Evolutionary conservation across 495 filamentous ascomycete species (phyloP), one percentile per base, ranked within the genome.

Genomic region (Hamigera avellanea): DNA sequence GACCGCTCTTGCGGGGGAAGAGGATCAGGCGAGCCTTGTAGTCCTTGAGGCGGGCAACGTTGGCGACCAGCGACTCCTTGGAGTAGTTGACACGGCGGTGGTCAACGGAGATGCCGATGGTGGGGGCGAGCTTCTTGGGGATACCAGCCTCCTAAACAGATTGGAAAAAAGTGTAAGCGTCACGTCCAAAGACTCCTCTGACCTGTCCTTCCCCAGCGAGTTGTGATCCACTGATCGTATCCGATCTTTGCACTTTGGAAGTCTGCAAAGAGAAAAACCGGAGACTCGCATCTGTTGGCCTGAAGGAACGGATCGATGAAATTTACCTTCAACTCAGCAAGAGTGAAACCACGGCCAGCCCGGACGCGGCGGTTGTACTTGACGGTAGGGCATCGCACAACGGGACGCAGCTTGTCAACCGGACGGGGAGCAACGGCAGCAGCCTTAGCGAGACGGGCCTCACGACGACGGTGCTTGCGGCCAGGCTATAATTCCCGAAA

Each of bases 291-390:
- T 4, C n/a, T 15, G 28, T 13, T 30, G 5, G 28, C 21, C 21
- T 9, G 9, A 23, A 9, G 21, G 21, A 23, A 9, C 21, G 28
- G 6, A 12, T 30, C 6, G 5, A 30, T 6, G 19, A 26, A 43
- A 49, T 69, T 52, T 79, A 93, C 89, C 88, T 98, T 98, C 57
- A 98, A 73, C 79, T 98, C 91, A 64, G 78, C 74, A 39, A 96
- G 75, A 43, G 91, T 83, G 79, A 98, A 98, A 53, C 91, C 91
- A 72, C 93, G 86, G 57, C 91, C 91, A 51, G 86, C 80, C 58
- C 93, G 81, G 50, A 95, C 81, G 57, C 88, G 87, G 57, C 91
- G 88, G 82, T 98, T 98, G 75, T 95, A 96, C 76, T 91, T 94
- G 76, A 94, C 66, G 35, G 75, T 80, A 51, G 87, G 86, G 79